These are phyloP conservation scores for Zhuliangozyma parablackwelliae DNA, from an alignment of 1,139 yeast species.

Conservation along the genomic window DNA sequence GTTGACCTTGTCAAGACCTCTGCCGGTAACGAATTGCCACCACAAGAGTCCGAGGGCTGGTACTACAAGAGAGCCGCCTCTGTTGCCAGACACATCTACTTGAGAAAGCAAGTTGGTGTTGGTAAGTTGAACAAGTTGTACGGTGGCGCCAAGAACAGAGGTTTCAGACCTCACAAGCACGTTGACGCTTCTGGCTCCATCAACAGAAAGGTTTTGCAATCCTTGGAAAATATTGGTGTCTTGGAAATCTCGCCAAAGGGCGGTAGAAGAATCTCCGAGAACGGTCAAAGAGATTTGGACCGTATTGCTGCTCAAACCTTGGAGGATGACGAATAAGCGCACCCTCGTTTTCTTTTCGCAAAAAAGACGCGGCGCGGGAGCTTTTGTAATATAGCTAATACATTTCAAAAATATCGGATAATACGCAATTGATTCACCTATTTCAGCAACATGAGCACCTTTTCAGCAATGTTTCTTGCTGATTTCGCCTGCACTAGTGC, in stretches of 20 bases:
- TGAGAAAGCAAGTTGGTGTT: conserved; percentile 99
- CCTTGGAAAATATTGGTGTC: conserved; percentile 97
- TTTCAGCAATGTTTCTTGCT: conserved; percentile 15
- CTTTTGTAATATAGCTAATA: too few species aligned
- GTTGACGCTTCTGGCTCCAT: conserved; percentile 98
- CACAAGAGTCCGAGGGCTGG: conserved; percentile 99
- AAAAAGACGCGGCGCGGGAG: background rate
- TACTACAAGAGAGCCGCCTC: conserved; percentile 99
- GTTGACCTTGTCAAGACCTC: conserved; percentile 99
- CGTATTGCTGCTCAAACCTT: conserved; percentile 99
- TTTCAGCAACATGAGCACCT: conserved; percentile 7
- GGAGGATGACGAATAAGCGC: conserved; percentile 74
- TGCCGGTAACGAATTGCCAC: conserved; percentile 98
- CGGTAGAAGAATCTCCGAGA: conserved; percentile 99
- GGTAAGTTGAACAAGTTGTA: conserved; percentile 98
- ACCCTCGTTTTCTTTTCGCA: conserved; percentile 3
- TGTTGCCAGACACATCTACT: conserved; percentile 99
- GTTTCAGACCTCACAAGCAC: conserved; percentile 98
- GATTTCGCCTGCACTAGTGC: conserved; percentile 15
- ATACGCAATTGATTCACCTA: background rate
- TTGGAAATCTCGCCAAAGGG: conserved; percentile 96
- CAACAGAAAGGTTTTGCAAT: conserved; percentile 97
- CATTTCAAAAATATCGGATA: too few species aligned
- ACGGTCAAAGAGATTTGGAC: conserved; percentile 99
- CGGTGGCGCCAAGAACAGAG: conserved; percentile 99